phyloP scores from a whole-genome alignment of 2,329 filamentous ascomycete species.

The Xylariaceae sp. region DNA sequence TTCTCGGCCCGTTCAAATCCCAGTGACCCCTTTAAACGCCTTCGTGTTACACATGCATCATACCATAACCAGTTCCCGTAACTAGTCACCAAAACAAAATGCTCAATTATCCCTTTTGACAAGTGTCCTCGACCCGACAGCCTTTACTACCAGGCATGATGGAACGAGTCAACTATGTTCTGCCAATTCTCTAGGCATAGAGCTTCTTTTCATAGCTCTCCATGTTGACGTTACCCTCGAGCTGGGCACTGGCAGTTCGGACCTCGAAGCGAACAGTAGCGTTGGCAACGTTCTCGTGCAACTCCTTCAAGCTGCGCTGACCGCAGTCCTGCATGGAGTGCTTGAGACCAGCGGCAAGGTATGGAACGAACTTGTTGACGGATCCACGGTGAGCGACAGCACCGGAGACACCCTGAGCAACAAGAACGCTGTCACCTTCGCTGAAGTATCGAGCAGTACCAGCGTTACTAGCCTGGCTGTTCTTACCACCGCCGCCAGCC shows the following conservation, averaged over 20 bases:
- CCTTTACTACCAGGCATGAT: background rate
- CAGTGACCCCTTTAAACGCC: conserved; percentile 14
- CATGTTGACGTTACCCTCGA: conserved; percentile 96
- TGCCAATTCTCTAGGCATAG: conserved; percentile 59
- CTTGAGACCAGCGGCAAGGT: conserved; percentile 91
- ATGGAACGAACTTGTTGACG: conserved; percentile 91
- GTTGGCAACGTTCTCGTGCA: conserved; percentile 68
- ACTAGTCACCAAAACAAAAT: conserved; percentile 15
- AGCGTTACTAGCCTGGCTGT: conserved; percentile 78
- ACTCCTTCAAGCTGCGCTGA: conserved; percentile 68
- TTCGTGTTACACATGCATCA: conserved; percentile 5
- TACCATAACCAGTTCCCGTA: conserved; percentile 10
- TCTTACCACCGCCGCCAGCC: conserved; percentile 67
- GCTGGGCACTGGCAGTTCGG: conserved; percentile 86
- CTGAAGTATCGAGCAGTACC: conserved; percentile 98
- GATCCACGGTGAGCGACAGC: conserved; percentile 76
- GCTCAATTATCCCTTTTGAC: conserved; percentile 3
- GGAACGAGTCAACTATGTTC: background rate
- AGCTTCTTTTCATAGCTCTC: conserved; percentile 99
- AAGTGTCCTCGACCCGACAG: background rate
- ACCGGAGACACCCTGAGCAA: conserved; percentile 94
- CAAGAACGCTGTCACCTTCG: conserved; percentile 88
- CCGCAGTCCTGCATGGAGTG: conserved; percentile 97
- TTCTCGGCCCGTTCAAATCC: conserved; percentile 8
- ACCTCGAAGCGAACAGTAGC: conserved; percentile 88